These are phyloP conservation scores for Aspergillus felis DNA, from an alignment of 2,329 filamentous ascomycete species.

Conservation along the genomic window DNA sequence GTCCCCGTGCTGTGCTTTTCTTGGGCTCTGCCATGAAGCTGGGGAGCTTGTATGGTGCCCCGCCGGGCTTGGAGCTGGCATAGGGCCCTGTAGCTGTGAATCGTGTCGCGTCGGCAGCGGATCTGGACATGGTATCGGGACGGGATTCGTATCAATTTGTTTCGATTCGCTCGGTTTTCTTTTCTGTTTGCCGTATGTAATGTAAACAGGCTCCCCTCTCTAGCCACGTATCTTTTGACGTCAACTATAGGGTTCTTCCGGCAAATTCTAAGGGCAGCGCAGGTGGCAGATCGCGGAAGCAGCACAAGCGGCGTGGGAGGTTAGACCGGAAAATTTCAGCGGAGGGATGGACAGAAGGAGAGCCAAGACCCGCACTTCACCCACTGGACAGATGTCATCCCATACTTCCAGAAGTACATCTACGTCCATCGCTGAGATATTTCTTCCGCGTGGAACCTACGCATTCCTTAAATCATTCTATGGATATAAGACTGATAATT, in stretches of 20 bases:
- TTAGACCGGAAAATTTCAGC: slow-evolving; percentile 26
- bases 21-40: slow-evolving; percentile 21
- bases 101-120: slow-evolving; percentile 47
- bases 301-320: slow-evolving; percentile 7
- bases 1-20: slow-evolving; percentile 15
- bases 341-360: slow-evolving; percentile 10
- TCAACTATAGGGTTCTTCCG: not conserved
- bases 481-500: not conserved
- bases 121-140: slow-evolving; percentile 40
- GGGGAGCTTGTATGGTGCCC: slow-evolving; percentile 31
- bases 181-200: not conserved
- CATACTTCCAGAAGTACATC: not conserved
- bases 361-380: slow-evolving; percentile 19
- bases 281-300: slow-evolving; percentile 8
- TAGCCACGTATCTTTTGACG: not conserved
- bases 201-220: not conserved
- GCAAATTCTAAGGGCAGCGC: not conserved
- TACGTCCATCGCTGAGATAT: not conserved
- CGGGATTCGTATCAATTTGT: slow-evolving; percentile 1
- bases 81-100: slow-evolving; percentile 50
- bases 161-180: not conserved
- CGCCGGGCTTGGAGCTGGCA: slow-evolving; percentile 40
- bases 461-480: not conserved
- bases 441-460: not conserved
- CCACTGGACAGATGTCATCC: not conserved